Evolutionary conservation across 257 asterid species (phyloP).

Genomic region (Vinca minor): DNA sequence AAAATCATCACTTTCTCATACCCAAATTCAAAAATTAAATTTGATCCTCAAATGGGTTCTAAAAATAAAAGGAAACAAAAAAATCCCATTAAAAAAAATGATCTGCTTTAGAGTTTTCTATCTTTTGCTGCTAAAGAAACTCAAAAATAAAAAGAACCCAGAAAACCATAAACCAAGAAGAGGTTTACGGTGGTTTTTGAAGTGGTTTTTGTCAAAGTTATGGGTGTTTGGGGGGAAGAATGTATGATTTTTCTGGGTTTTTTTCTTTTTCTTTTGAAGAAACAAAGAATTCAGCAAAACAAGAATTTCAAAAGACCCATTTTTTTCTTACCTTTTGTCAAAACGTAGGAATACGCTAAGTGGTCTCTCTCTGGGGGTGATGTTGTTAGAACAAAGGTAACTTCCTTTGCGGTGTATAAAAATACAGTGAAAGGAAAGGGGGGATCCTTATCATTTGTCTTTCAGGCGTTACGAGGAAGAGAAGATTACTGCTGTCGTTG

Average conservation of each 20-base stretch:
- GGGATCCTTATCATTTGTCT: too few species aligned
- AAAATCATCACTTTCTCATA: background rate
- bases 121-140: background rate
- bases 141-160: background rate
- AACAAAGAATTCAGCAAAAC: background rate
- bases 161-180: background rate
- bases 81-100: background rate
- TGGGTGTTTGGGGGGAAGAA: background rate
- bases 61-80: background rate
- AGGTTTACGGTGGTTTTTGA: background rate
- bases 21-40: background rate
- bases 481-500: too few species aligned
- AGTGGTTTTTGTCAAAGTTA: background rate
- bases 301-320: background rate
- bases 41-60: slow-evolving; percentile 1
- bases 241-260: background rate
- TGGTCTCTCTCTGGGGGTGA: too few species aligned
- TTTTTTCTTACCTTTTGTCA: background rate
- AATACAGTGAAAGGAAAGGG: too few species aligned
- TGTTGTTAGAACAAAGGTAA: too few species aligned
- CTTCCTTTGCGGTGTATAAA: too few species aligned
- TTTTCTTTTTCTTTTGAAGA: background rate
- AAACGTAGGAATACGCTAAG: too few species aligned
- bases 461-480: too few species aligned
- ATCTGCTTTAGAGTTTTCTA: background rate